Base-by-base conservation (phyloP, 2,329 filamentous ascomycete species). In the Fusarium sp. region DNA sequence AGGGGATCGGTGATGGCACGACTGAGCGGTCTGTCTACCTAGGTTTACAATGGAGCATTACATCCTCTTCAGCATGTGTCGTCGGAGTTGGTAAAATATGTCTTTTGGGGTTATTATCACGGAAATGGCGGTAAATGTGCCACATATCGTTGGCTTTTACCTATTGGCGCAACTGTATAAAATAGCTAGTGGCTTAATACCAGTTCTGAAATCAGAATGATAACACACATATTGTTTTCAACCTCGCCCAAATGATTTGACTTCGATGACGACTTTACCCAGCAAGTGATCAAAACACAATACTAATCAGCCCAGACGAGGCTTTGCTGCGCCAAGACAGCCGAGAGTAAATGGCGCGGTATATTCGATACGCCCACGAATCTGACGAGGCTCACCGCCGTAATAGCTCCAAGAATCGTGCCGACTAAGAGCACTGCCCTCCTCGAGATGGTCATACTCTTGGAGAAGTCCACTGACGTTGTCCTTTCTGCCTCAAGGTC, bases 11-110 rank as follows among this genome's bases (percentile, higher is more conserved):
- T 28, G 48, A 57, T 42, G 63, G 41, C 32, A 72, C 24, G 71
- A 65, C 58, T 54, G 45, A 68, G 56, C 68, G 48, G 45, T 63
- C 41, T 58, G 28, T 68, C 60, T 72, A 50, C 45, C 50, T 56
- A 50, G 44, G 72, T 54, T 60, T 62, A 34, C 45, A 52, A 61
- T 39, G 71, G 71, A 72, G 71, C 71, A 74, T 74, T 73, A 56
- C 67, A 60, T 64, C 39, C 57, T 50, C 30, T 70, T 44, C 41
- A 73, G 71, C 67, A 71, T 69, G 57, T 57, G 56, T 56, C 28
- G 50, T 69, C 28, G 75, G 75, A 73, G 74, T 77, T 77, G 63
- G 75, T 65, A 72, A 76, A 77, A 62, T 38, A 52, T 62, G 38
- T 65, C 28, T 66, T 71, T 69, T 56, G 17, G 58, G 59, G 59